Percentiles rank a stretch among this genome's conserved stretches.
Conservation (phyloP, 805 yeast genomes). For the Nakazawaea holstii region DNA sequence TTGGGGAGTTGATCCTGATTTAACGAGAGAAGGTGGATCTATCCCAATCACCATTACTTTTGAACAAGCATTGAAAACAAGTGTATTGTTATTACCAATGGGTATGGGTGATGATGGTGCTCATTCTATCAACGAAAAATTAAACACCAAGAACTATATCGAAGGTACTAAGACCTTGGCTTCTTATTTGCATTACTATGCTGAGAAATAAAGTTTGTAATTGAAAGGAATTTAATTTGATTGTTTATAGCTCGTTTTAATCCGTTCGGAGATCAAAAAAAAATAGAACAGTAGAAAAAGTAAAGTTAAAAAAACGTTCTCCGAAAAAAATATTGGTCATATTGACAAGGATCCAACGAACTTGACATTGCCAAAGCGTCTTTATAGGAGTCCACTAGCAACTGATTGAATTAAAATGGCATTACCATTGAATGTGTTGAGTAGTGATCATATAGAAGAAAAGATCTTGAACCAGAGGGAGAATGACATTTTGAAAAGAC, state of each 20-base stretch:
- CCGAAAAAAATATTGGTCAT: too few relatives aligned
- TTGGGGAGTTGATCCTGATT: conserved; percentile 93
- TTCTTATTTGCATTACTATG: conserved; percentile 88
- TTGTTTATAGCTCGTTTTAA: not conserved
- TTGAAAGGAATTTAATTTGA: too few relatives aligned
- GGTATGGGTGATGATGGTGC: conserved; percentile 99
- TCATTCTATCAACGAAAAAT: conserved; percentile 94
- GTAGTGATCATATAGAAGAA: conserved; percentile 1
- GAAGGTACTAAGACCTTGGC: conserved; percentile 91
- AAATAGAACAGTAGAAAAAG: not conserved
- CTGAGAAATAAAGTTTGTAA: conserved; percentile 6
- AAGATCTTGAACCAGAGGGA: conserved; percentile 2
- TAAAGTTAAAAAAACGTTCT: not conserved
- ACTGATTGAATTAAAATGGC: conserved; percentile 3
- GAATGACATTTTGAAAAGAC: conserved; percentile 7
- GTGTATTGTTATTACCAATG: conserved; percentile 88
- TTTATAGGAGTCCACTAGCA: too few relatives aligned
- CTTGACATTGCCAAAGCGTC: too few relatives aligned
- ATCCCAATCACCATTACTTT: conserved; percentile 95
- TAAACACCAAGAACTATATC: conserved; percentile 82
- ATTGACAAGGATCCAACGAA: too few relatives aligned
- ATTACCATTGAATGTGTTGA: conserved; percentile 6
- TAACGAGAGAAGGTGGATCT: conserved; percentile 98
- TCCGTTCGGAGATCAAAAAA: not conserved
- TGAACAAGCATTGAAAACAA: conserved; percentile 80